Conservation (phyloP, 139 green algal genomes). For the Chlorella sp. region DNA sequence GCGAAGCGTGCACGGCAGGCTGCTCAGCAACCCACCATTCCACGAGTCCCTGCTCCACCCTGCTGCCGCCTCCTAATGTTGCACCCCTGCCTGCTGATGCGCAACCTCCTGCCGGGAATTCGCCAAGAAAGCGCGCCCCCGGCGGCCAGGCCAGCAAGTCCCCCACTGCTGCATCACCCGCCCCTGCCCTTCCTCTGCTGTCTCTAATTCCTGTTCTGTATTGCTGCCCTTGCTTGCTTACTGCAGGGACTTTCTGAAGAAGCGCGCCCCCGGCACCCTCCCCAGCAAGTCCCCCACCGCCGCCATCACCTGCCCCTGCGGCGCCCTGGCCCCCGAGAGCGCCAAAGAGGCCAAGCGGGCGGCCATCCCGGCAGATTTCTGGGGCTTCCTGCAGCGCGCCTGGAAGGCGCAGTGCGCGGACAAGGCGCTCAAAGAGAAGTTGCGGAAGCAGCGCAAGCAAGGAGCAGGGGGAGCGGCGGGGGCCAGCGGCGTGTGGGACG, state of each 20-base stretch:
- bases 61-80: too few species aligned
- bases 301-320: slow-evolving; percentile 68
- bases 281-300: slow-evolving; percentile 47
- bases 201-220: not conserved
- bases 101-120: not conserved
- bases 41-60: too few species aligned
- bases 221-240: not conserved
- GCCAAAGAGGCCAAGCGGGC: slow-evolving; percentile 38
- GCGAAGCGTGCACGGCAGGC: too few species aligned
- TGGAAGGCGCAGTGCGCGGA: slow-evolving; percentile 41
- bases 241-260: slow-evolving; percentile 38
- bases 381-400: slow-evolving; percentile 48
- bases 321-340: slow-evolving; percentile 55
- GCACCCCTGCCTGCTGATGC: too few species aligned
- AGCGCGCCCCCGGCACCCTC: slow-evolving; percentile 6
- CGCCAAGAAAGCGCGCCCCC: not conserved
- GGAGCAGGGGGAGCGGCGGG: not conserved
- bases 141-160: not conserved
- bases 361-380: slow-evolving; percentile 53
- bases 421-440: slow-evolving; percentile 6
- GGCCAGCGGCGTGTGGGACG: not conserved
- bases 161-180: too few species aligned
- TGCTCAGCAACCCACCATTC: too few species aligned
- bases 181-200: not conserved
- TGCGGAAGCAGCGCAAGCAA: not conserved